Evolutionary conservation across 2,329 filamentous ascomycete species (phyloP), one percentile per base, ranked within the genome.

Genomic region (Xylariales sp.): DNA sequence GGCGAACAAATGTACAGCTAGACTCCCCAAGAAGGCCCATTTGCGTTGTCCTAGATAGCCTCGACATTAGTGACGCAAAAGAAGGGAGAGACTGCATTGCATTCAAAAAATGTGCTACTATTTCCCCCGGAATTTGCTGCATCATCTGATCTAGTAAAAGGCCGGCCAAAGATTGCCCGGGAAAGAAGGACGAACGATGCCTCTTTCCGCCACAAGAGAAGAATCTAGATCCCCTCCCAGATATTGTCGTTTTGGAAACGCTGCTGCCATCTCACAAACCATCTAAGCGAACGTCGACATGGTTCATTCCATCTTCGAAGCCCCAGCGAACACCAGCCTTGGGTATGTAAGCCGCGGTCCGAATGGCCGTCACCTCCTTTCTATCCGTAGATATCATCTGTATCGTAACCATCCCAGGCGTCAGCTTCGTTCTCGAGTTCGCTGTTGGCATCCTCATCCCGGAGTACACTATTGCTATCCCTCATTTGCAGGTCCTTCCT

Each of bases 91-190:
- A 27, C 8, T 8, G 24, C n/a, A 8, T 27, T n/a, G 7, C 7
- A 27, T 27, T n/a, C 8, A 27, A 27, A n/a, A 8, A n/a, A 8
- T 27, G 7, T 27, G 24, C 24, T n/a, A 8, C 8, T 27, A 27
- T 27, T 27, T n/a, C n/a, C 11, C 14, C 11, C 19, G 5, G 35
- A 38, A 18, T 18, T 21, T 18, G 36, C 25, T 39, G 16, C 19
- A 39, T 39, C 31, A 39, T 14, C 24, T 31, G 36, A 15, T 39
- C 36, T 39, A 39, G 29, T 39, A 39, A 31, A 31, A 39, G 25
- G 16, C 27, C 16, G 20, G n/a, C 16, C n/a, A 21, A 11, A 27
- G 7, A 8, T 8, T 27, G 24, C 24, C 24, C 24, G n/a, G 24
- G 24, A 10, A 24, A 18, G 20, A 22, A 38, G 35, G 22, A 38